A percentile compares a stretch with the other conserved stretches of the same genome.
These are phyloP conservation scores for Pelargonium myrrhifolium DNA, from an alignment of 441 rosid species.

Conservation along the genomic window DNA sequence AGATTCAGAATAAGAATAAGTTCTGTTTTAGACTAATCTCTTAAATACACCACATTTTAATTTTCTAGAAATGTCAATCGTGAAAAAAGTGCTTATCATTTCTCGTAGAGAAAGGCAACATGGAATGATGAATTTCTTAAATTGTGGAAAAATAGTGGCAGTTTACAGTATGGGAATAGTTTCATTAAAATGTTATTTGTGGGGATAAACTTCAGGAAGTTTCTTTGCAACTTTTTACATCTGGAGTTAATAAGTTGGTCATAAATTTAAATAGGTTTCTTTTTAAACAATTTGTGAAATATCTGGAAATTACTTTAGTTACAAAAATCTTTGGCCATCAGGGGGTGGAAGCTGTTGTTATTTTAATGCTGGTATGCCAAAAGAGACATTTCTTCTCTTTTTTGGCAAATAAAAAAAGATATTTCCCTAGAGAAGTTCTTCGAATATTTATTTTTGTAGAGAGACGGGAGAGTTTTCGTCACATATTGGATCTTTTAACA, in stretches of 20 bases:
- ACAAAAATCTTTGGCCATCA: background rate
- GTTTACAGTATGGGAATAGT: background rate
- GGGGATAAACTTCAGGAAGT: background rate
- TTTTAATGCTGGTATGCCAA: background rate
- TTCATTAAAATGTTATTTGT: background rate
- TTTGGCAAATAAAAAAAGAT: too few relatives aligned
- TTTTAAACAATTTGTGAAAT: background rate
- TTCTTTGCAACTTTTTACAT: background rate
- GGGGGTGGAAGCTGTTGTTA: background rate
- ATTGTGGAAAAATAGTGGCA: background rate
- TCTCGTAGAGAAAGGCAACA: background rate
- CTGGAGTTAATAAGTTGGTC: background rate
- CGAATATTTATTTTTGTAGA: background rate
- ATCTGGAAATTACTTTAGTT: too few relatives aligned
- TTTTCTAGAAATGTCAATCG: background rate
- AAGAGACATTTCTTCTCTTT: background rate
- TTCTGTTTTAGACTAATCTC: background rate
- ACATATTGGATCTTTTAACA: background rate
- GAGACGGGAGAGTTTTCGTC: background rate
- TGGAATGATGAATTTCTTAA: background rate
- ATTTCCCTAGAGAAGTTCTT: background rate
- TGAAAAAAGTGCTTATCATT: background rate
- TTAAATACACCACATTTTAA: background rate
- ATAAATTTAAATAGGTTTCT: background rate
- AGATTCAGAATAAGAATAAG: background rate